A percentile compares a stretch with the other conserved stretches of the same genome.
These are phyloP conservation scores for Backusella mclennaniae DNA, from an alignment of 192 early-diverging fungal genomes.

Conservation along the genomic window DNA sequence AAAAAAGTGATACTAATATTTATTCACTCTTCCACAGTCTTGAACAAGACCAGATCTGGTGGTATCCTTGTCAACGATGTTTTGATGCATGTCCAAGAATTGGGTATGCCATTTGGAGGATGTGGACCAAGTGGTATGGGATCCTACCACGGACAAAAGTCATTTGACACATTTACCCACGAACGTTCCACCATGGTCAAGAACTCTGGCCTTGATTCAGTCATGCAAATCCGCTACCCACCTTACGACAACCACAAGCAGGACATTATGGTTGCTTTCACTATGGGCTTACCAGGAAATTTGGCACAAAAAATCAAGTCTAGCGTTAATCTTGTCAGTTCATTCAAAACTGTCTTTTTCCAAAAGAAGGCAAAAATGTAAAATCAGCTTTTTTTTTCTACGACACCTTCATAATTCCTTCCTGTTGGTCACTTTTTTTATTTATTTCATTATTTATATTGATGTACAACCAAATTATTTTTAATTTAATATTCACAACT, in stretches of 20 bases:
- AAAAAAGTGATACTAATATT: neutral
- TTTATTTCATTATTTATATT: neutral
- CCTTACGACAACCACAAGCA: neutral
- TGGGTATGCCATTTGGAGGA: slow-evolving; percentile 75
- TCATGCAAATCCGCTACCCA: slow-evolving; percentile 7
- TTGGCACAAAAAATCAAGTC: neutral
- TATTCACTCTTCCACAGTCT: slow-evolving; percentile 13
- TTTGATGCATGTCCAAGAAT: slow-evolving; percentile 54
- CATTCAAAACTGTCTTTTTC: neutral
- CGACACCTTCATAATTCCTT: neutral
- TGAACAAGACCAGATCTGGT: slow-evolving; percentile 61
- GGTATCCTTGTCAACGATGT: slow-evolving; percentile 72
- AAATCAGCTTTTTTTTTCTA: neutral
- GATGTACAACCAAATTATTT: neutral
- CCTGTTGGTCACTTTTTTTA: neutral
- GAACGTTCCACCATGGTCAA: slow-evolving; percentile 32
- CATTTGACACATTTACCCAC: slow-evolving; percentile 76
- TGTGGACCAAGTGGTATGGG: slow-evolving; percentile 78
- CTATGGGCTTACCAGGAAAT: neutral
- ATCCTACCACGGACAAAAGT: slow-evolving; percentile 68
- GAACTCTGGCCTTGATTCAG: neutral
- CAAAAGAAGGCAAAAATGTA: slow-evolving; percentile 6
- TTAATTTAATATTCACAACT: slow-evolving; percentile 13
- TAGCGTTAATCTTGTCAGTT: neutral
- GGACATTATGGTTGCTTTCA: neutral